Evolutionary conservation across 345 rosid species (phyloP).

Genomic region (Ailanthus altissimus): DNA sequence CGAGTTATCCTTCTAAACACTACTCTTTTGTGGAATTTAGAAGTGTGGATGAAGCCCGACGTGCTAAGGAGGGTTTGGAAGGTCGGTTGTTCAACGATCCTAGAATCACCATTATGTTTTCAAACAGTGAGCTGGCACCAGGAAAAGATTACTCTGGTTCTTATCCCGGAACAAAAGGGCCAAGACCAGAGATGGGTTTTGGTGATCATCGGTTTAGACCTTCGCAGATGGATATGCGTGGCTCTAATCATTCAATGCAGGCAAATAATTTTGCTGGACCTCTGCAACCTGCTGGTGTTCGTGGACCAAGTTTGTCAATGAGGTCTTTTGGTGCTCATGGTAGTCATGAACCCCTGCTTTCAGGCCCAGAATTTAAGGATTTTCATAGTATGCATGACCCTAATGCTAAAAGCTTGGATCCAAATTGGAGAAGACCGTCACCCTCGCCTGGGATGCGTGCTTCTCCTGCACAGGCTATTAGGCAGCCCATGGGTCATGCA

Average conservation of each 20-base stretch:
- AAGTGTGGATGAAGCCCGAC: constrained; percentile 92
- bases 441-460: constrained; percentile 57
- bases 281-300: constrained; percentile 39
- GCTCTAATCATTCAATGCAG: constrained; percentile 44
- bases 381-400: constrained; percentile 37
- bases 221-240: constrained; percentile 47
- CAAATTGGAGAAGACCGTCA: constrained; percentile 69
- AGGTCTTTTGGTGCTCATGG: constrained; percentile 55
- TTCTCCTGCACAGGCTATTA: constrained; percentile 54
- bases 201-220: constrained; percentile 50
- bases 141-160: constrained; percentile 55
- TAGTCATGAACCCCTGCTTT: constrained; percentile 48
- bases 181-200: constrained; percentile 53
- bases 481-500: constrained; percentile 50
- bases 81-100: constrained; percentile 92
- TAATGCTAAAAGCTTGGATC: constrained; percentile 35
- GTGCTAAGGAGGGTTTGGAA: constrained; percentile 91
- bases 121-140: constrained; percentile 66
- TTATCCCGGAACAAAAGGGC: constrained; percentile 54
- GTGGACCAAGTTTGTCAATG: constrained; percentile 38
- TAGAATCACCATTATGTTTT: constrained; percentile 82
- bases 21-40: constrained; percentile 95
- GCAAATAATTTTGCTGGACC: constrained; percentile 36
- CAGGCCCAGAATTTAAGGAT: constrained; percentile 57
- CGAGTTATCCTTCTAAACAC: constrained; percentile 76